Conservation (phyloP, 1,139 yeast species). For the Blastobotrys arbuscula region DNA sequence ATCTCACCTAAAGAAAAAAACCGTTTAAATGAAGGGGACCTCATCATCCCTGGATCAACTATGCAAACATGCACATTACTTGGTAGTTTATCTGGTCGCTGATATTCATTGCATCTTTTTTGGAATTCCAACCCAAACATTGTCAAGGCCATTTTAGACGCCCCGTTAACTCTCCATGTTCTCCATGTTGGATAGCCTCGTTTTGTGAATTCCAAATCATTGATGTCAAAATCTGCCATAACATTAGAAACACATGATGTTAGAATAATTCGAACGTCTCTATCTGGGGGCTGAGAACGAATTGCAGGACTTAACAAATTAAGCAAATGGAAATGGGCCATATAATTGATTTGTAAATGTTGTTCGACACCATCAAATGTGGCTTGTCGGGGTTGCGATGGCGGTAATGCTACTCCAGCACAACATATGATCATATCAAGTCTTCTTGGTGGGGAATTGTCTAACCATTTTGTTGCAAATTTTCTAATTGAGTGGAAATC, state of each 20-base stretch:
- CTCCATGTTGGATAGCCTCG: slow-evolving; percentile 53
- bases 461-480: slow-evolving; percentile 93
- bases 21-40: slow-evolving; percentile 81
- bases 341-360: slow-evolving; percentile 78
- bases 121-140: slow-evolving; percentile 75
- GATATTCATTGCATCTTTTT: slow-evolving; percentile 49
- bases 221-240: slow-evolving; percentile 56
- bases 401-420: slow-evolving; percentile 79
- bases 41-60: slow-evolving; percentile 88
- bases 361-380: slow-evolving; percentile 78
- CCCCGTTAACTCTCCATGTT: slow-evolving; percentile 77
- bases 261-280: slow-evolving; percentile 79
- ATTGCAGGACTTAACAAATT: slow-evolving; percentile 75
- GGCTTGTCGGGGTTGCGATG: slow-evolving; percentile 52
- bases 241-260: slow-evolving; percentile 75
- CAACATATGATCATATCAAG: slow-evolving; percentile 83
- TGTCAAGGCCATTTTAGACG: slow-evolving; percentile 70
- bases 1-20: slow-evolving; percentile 72
- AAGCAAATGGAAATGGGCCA: slow-evolving; percentile 73
- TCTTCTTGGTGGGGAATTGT: slow-evolving; percentile 83
- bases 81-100: slow-evolving; percentile 62
- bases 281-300: slow-evolving; percentile 84
- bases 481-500: slow-evolving; percentile 73
- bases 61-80: slow-evolving; percentile 63
- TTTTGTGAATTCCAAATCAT: slow-evolving; percentile 63